Conservation (phyloP, 1,284 basidiomycete species). For the Cerrena zonata region DNA sequence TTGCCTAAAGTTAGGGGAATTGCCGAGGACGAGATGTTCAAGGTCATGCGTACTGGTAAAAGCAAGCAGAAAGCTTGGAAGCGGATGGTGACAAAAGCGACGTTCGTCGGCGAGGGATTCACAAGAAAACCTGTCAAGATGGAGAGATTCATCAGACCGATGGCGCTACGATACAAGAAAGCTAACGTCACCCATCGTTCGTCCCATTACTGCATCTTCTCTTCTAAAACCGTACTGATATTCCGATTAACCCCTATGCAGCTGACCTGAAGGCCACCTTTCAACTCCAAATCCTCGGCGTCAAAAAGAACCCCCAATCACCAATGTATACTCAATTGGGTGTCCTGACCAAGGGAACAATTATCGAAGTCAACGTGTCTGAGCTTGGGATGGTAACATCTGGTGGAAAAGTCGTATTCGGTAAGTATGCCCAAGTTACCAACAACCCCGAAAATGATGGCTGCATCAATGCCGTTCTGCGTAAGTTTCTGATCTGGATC, state of each 20-base stretch:
- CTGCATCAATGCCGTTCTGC: constrained; percentile 89
- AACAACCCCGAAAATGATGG: constrained; percentile 96
- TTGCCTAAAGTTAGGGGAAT: constrained; percentile 96
- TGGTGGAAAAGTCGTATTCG: constrained; percentile 88
- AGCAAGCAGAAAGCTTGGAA: constrained; percentile 98
- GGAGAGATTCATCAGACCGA: constrained; percentile 96
- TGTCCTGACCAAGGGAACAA: constrained; percentile 96
- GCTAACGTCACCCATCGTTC: constrained; percentile 97
- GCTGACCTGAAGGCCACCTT: constrained; percentile 98
- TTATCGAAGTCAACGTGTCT: constrained; percentile 97
- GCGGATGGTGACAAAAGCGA: constrained; percentile 99
- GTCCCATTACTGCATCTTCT: constrained; percentile 28
- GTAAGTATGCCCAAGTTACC: constrained; percentile 94
- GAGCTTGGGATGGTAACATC: constrained; percentile 98
- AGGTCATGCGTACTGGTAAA: constrained; percentile 98
- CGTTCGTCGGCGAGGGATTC: constrained; percentile 97
- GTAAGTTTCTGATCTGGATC: constrained; percentile 59
- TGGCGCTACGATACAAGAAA: constrained; percentile 96
- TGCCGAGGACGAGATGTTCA: constrained; percentile 99
- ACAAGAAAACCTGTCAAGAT: constrained; percentile 98
- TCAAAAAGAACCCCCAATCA: constrained; percentile 99
- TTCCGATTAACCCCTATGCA: too few relatives aligned
- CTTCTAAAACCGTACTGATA: too few relatives aligned
- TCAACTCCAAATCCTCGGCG: constrained; percentile 94
- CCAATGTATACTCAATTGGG: constrained; percentile 95